Evolutionary conservation across 2,329 filamentous ascomycete genomes (phyloP), one percentile per base, ranked within the genome.

Genomic region (Stemphylium lycopersici): DNA sequence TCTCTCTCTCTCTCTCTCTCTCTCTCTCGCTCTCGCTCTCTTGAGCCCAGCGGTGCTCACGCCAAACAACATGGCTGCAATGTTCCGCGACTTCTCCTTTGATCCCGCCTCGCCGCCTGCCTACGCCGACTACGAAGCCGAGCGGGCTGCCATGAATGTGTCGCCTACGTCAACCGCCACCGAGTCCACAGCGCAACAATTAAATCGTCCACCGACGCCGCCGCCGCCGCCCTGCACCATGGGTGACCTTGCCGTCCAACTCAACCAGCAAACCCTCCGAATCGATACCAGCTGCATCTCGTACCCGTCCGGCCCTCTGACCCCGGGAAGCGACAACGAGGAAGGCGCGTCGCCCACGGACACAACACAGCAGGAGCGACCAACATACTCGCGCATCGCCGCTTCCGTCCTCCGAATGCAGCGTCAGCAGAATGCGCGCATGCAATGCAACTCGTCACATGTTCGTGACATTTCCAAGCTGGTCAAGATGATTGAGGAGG

Each of bases 81-180:
- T 77, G 63, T 78, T 78, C 58, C 69, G 71, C 39, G 59, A 72
- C 65, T 78, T 76, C 58, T 75, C 74, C 62, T 76, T 78, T 63
- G 66, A 63, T 32, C 61, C 72, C 6, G 68, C 68, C 4, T 70
- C 73, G 53, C 69, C 68, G 46, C 69, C 66, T 5, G 44, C 50
- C 40, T 67, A 64, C 6, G 63, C 68, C 5, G 56, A 59, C 34
- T 63, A 62, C 44, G 65, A 71, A 26, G 62, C 67, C 46, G 70
- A 73, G 43, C 66, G 63, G 31, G 62, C 67, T 7, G 67, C 62
- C 29, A 68, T 68, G 61, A 71, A 69, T 44, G 63, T 71, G 39
- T 73, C 73, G 52, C 74, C 72, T 15, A 72, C 70, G 11, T 71
- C 69, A 5, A 59, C 56, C 11, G 61, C 66, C 15, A 37, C 48